Evolutionary conservation across 225 moss, liverwort and hornwort species (phyloP).

Genomic region (Pseudisothecium myosuroides): DNA sequence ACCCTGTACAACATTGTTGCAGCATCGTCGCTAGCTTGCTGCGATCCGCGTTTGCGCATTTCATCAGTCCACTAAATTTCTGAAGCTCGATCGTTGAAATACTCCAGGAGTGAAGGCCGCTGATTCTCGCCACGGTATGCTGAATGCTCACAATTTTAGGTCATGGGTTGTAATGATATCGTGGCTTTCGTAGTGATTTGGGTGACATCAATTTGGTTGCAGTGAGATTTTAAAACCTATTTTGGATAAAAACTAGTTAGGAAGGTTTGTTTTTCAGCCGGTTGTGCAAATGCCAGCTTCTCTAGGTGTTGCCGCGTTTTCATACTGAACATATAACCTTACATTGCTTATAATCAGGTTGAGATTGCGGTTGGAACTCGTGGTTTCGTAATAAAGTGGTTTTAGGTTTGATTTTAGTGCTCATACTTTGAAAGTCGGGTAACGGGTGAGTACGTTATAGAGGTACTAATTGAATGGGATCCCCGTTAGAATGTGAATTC

Average conservation of each 20-base stretch:
- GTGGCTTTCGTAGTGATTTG: neutral
- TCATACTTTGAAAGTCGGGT: neutral
- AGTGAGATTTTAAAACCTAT: neutral
- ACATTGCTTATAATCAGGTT: neutral
- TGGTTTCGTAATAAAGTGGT: neutral
- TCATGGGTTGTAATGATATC: neutral
- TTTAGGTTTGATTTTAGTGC: neutral
- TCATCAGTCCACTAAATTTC: neutral
- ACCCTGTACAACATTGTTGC: neutral
- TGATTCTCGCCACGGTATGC: neutral
- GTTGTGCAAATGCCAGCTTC: neutral
- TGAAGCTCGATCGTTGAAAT: neutral
- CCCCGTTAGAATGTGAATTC: neutral
- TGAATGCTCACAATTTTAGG: neutral
- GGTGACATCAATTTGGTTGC: neutral
- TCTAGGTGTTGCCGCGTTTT: neutral
- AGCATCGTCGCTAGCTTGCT: neutral
- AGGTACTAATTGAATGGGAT: neutral
- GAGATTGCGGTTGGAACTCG: neutral
- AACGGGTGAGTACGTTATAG: neutral
- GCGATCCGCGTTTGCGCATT: neutral
- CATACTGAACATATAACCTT: too few species aligned
- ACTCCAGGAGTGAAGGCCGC: neutral
- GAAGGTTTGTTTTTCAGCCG: neutral
- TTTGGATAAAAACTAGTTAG: neutral